Evolutionary conservation across 106 monocot species (phyloP).

Genomic region (Vanilla planifolia): DNA sequence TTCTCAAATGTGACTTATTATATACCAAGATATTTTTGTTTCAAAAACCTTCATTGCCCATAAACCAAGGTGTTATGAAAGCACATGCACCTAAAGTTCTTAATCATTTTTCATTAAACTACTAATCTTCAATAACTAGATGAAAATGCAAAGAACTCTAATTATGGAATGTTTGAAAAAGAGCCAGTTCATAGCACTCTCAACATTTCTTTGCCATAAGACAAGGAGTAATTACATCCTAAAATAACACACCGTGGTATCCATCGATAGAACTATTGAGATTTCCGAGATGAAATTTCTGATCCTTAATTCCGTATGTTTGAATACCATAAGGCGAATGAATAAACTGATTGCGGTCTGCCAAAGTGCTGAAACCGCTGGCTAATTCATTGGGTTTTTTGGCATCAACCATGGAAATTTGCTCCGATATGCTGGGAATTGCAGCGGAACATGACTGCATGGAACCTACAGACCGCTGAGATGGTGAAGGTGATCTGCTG

Average conservation of each 20-base stretch:
- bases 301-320: constrained; percentile 25
- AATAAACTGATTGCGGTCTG: constrained; percentile 9
- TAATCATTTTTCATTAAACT: too few relatives aligned
- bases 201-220: not conserved
- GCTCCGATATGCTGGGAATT: constrained; percentile 3
- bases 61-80: not conserved
- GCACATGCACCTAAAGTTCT: not conserved
- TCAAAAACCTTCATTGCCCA: not conserved
- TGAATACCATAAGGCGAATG: constrained; percentile 18
- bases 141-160: not conserved
- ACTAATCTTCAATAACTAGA: too few relatives aligned
- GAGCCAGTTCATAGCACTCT: not conserved
- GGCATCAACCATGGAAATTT: constrained; percentile 24
- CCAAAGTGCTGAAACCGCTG: constrained; percentile 4
- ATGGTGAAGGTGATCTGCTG: constrained; percentile 25
- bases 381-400: constrained; percentile 21
- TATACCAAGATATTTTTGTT: not conserved
- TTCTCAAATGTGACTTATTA: not conserved
- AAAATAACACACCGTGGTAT: constrained; percentile 8
- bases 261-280: constrained; percentile 11
- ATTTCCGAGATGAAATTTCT: constrained; percentile 10
- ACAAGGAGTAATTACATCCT: not conserved
- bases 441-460: constrained; percentile 19
- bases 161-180: not conserved
- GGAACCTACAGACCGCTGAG: constrained; percentile 27